These are phyloP conservation scores for Escovopsis weberi DNA, from an alignment of 2,329 filamentous ascomycete species.

Conservation along the genomic window DNA sequence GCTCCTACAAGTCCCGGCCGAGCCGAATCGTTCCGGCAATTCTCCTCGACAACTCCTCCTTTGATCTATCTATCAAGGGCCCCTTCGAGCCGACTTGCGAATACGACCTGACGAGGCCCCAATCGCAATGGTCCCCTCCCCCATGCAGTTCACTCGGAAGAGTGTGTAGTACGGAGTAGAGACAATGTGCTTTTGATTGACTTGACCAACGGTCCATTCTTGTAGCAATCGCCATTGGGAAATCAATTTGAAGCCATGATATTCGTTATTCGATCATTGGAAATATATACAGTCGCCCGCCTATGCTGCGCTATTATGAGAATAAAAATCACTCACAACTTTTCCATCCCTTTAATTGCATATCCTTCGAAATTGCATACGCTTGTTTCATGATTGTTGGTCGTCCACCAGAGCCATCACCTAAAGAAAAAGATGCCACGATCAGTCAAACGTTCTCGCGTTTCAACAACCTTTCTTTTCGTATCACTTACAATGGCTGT, in stretches of 20 bases:
- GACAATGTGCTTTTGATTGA: too few relatives aligned
- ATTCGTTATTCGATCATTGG: not conserved
- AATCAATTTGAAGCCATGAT: too few relatives aligned
- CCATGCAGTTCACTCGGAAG: too few relatives aligned
- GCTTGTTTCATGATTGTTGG: not conserved
- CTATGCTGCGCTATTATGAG: not conserved
- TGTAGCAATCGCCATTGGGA: too few relatives aligned
- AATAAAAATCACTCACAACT: not conserved
- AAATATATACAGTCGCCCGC: not conserved
- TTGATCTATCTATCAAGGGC: not conserved
- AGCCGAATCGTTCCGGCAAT: not conserved
- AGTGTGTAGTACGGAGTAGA: too few relatives aligned
- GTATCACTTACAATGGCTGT: constrained; percentile 57
- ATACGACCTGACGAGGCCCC: too few relatives aligned
- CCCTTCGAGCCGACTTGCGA: too few relatives aligned
- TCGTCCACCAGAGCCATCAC: constrained; percentile 2
- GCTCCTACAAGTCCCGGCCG: not conserved
- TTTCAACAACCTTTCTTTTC: not conserved
- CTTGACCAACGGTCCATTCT: too few relatives aligned
- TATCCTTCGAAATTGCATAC: not conserved
- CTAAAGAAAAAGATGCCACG: not conserved
- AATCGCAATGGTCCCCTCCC: too few relatives aligned
- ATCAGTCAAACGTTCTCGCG: not conserved
- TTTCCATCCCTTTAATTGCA: not conserved
- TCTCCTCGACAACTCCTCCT: not conserved